Percentiles rank a stretch among this genome's conserved stretches.
Conservation (phyloP, 2,329 filamentous ascomycete species). For the Madurella fahalii region DNA sequence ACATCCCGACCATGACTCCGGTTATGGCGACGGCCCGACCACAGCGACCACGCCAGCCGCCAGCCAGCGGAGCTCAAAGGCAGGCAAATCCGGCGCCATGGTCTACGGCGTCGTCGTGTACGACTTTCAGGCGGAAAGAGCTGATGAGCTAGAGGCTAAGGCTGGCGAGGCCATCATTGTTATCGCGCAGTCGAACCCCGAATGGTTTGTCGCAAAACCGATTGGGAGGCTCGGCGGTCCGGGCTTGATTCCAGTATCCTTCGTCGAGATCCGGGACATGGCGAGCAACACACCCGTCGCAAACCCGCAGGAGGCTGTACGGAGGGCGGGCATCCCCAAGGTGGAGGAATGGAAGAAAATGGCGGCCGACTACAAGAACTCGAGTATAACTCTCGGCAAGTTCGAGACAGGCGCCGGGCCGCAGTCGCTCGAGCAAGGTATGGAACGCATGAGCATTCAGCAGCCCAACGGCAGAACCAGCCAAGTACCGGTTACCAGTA, state of each 20-base stretch:
- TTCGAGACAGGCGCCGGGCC: slow-evolving; percentile 59
- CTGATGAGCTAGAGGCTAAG: slow-evolving; percentile 95
- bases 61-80: slow-evolving; percentile 47
- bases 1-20: slow-evolving; percentile 80
- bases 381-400: slow-evolving; percentile 92
- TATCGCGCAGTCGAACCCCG: slow-evolving; percentile 95
- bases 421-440: slow-evolving; percentile 59
- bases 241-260: slow-evolving; percentile 91
- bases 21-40: slow-evolving; percentile 63
- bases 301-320: slow-evolving; percentile 81
- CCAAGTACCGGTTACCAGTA: slow-evolving; percentile 43
- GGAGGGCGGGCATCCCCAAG: slow-evolving; percentile 81
- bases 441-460: slow-evolving; percentile 76
- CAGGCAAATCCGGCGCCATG: slow-evolving; percentile 66
- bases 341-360: slow-evolving; percentile 99
- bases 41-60: slow-evolving; percentile 34
- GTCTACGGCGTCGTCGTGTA: slow-evolving; percentile 97
- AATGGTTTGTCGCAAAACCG: slow-evolving; percentile 99
- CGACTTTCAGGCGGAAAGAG: slow-evolving; percentile 89
- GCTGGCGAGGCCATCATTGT: slow-evolving; percentile 96
- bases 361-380: slow-evolving; percentile 98
- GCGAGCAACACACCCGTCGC: slow-evolving; percentile 74
- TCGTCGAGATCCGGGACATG: slow-evolving; percentile 96
- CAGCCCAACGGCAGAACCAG: slow-evolving; percentile 48
- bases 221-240: slow-evolving; percentile 94